Evolutionary conservation across 306 rosid species (phyloP).

Genomic region (Mimosa pudica): DNA sequence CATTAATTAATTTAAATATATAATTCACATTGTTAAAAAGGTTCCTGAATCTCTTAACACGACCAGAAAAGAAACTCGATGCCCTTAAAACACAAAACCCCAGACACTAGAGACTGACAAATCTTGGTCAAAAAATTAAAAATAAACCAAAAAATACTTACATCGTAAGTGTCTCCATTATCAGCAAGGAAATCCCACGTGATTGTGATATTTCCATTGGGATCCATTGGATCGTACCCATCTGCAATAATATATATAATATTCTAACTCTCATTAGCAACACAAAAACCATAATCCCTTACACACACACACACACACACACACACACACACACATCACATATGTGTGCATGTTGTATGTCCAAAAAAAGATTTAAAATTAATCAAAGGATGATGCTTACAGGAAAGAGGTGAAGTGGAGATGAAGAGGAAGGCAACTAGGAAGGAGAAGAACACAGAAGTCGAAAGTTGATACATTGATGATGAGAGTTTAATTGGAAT

Average conservation of each 20-base stretch:
- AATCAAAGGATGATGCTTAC: constrained; percentile 45
- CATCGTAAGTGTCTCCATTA: constrained; percentile 48
- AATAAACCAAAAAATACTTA: constrained; percentile 24
- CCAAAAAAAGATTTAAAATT: no score
- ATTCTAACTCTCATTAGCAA: constrained; percentile 19
- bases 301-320: neutral
- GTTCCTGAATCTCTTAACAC: neutral
- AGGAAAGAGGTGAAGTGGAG: constrained; percentile 45
- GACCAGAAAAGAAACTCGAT: neutral
- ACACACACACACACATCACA: neutral
- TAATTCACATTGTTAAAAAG: neutral
- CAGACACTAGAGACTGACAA: neutral
- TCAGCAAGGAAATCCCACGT: constrained; percentile 69
- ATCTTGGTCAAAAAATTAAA: neutral
- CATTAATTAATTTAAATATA: neutral
- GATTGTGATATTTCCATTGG: constrained; percentile 60
- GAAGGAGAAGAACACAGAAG: constrained; percentile 42
- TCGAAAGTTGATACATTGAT: constrained; percentile 25
- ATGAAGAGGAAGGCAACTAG: constrained; percentile 28
- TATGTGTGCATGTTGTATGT: neutral
- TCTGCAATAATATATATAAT: constrained; percentile 41
- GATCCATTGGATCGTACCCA: constrained; percentile 78
- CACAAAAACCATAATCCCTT: neutral
- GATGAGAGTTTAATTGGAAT: constrained; percentile 9
- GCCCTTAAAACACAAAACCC: neutral